Base-by-base conservation (phyloP, 495 filamentous ascomycete genomes). In the Staphylotrichum tortipilum region DNA sequence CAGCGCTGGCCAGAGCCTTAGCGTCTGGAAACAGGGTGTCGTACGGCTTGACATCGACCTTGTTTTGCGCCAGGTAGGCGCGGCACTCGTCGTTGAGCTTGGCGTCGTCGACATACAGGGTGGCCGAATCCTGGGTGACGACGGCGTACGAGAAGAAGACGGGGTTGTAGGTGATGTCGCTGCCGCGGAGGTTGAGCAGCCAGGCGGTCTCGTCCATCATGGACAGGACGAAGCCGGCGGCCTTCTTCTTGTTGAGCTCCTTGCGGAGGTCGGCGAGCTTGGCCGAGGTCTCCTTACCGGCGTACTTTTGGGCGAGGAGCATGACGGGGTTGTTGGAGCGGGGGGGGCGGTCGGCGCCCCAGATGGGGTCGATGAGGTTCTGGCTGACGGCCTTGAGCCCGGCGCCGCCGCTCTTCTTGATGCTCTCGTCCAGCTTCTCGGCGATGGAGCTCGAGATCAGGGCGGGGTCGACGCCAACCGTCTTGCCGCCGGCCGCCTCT, bases 161-260 rank as follows among this genome's bases (percentile, higher is more conserved):
- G 0, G 94, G 94, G 60, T 99, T 99, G 71, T 95, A 99, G 2
- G 88, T 86, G 59, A 99, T 99, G 64, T 99, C 94, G 67, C 75
- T 94, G 62, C 94, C 94, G 64, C 94, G 81, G 36, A 99, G 69
- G 68, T 99, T 99, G 67, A 91, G 97, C 33, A 99, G 73, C 94
- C 94, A 99, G 26, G 94, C 94, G 59, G 97, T 84, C 61, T 99
- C 94, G 60, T 99, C 94, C 24, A 99, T 78, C 86, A 95, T 90
- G 14, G 88, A 95, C 35, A 99, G 78, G 53, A 99, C 78, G 49
- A 97, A 88, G 4, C 87, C 91, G 21, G 83, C 77, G 19, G 81
- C 83, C 64, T 94, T 94, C 71, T 88, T 94, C 72, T 88, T 92
- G 52, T 89, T 86, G 17, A 99, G 73, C 53, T 95, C 90, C 63